A percentile compares a stretch with the other conserved stretches of the same genome.
These are phyloP conservation scores for Colletotrichum sp. DNA, from an alignment of 2,329 filamentous ascomycete genomes.

Conservation along the genomic window DNA sequence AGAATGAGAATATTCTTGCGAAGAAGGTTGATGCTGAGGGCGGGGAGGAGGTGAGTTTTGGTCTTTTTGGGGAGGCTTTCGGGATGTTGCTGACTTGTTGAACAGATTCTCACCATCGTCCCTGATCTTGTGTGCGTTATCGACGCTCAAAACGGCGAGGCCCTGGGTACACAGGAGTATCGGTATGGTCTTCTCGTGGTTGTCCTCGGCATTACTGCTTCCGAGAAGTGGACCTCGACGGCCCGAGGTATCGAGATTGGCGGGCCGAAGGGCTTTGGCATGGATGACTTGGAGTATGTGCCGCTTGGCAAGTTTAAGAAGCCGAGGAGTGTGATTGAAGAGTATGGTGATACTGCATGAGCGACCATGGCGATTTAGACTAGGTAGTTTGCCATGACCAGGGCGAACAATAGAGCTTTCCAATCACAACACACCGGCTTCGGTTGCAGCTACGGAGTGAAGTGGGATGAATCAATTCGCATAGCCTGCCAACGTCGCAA, in stretches of 20 bases:
- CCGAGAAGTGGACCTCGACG: constrained; percentile 48
- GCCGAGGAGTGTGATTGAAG: constrained; percentile 49
- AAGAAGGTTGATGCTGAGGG: constrained; percentile 32
- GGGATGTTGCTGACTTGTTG: constrained; percentile 22
- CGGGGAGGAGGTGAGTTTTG: constrained; percentile 32
- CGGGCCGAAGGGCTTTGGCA: constrained; percentile 56
- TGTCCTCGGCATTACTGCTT: constrained; percentile 51
- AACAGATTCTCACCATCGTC: constrained; percentile 54
- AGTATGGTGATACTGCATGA: constrained; percentile 32
- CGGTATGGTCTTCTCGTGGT: constrained; percentile 56
- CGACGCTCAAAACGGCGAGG: constrained; percentile 60
- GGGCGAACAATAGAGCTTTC: background rate
- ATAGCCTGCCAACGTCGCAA: background rate
- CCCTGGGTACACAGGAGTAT: constrained; percentile 62
- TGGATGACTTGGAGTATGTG: constrained; percentile 23
- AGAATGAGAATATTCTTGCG: constrained; percentile 76
- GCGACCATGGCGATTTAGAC: background rate
- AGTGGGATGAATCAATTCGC: background rate
- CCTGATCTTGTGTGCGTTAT: constrained; percentile 62
- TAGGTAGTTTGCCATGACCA: accelerated
- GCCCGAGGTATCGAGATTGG: constrained; percentile 44
- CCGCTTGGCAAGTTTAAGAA: constrained; percentile 48
- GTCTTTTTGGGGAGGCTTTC: accelerated
- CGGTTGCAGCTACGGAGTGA: background rate
- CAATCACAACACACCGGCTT: background rate